phyloP scores from a whole-genome alignment of 208 protist species.

The Crithidia mellificae region DNA sequence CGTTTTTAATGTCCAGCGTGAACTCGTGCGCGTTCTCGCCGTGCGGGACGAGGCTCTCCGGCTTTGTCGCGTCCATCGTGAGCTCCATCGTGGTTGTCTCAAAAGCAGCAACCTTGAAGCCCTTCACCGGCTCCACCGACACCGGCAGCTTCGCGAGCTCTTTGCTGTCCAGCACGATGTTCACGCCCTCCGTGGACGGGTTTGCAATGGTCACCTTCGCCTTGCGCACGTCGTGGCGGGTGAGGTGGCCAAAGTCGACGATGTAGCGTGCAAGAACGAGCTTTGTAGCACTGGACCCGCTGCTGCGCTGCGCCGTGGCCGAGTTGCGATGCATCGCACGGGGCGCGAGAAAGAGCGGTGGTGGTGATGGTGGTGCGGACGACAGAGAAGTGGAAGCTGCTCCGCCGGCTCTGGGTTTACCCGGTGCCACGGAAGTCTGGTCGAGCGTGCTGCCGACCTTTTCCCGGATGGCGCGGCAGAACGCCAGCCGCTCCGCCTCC shows the following conservation, averaged over 20 bases:
- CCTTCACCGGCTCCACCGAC: conserved; percentile 75
- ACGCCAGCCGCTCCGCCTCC: conserved; percentile 82
- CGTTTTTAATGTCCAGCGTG: conserved; percentile 80
- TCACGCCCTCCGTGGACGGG: conserved; percentile 65
- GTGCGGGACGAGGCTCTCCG: conserved; percentile 38
- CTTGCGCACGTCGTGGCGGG: conserved; percentile 80
- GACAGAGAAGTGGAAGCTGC: background rate
- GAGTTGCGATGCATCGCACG: conserved; percentile 58
- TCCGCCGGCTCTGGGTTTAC: too few relatives aligned
- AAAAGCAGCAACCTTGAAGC: conserved; percentile 63
- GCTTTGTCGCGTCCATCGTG: conserved; percentile 48
- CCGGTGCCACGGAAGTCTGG: too few relatives aligned
- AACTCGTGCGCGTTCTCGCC: conserved; percentile 82
- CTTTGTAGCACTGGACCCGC: conserved; percentile 32
- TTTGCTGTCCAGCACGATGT: conserved; percentile 80
- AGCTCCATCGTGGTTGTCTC: conserved; percentile 51
- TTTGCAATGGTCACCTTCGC: conserved; percentile 85
- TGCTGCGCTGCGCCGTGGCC: conserved; percentile 26
- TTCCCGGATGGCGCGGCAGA: conserved; percentile 49
- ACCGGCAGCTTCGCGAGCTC: conserved; percentile 61
- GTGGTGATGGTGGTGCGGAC: background rate
- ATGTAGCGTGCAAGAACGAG: conserved; percentile 86
- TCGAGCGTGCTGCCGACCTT: too few relatives aligned
- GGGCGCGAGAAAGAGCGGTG: conserved; percentile 18
- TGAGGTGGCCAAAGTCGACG: conserved; percentile 95